These are phyloP conservation scores for Kodamaea laetipori DNA, from an alignment of 805 yeast species.

Conservation along the genomic window DNA sequence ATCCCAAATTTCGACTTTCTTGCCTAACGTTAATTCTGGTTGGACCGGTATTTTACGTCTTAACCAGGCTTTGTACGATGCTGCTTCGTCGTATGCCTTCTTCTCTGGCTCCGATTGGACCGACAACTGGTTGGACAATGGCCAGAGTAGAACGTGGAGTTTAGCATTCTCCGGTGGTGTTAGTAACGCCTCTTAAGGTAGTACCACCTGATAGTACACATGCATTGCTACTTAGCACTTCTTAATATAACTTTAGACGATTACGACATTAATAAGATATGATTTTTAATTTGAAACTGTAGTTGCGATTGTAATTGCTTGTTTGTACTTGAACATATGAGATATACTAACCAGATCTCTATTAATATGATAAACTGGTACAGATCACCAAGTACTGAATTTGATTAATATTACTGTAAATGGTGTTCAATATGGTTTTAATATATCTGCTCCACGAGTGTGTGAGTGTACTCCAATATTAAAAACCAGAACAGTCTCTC, in stretches of 20 bases:
- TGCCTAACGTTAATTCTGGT: constrained; percentile 48
- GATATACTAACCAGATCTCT: too few relatives aligned
- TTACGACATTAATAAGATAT: not conserved
- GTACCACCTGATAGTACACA: too few relatives aligned
- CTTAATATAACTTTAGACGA: not conserved
- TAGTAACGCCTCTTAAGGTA: constrained; percentile 20
- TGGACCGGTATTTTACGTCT: constrained; percentile 63
- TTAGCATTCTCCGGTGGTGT: constrained; percentile 60
- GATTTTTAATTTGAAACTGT: not conserved
- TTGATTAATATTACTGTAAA: too few relatives aligned
- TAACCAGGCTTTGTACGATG: constrained; percentile 49
- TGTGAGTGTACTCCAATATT: too few relatives aligned
- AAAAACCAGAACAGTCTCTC: too few relatives aligned
- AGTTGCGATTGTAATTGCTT: too few relatives aligned
- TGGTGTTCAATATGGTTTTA: too few relatives aligned
- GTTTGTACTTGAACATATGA: too few relatives aligned
- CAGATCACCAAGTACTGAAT: too few relatives aligned
- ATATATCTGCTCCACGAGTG: too few relatives aligned
- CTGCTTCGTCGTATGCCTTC: constrained; percentile 42
- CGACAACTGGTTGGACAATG: constrained; percentile 53
- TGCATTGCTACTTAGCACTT: not conserved
- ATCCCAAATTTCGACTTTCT: constrained; percentile 29
- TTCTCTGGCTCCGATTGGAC: constrained; percentile 36
- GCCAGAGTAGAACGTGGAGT: constrained; percentile 65
- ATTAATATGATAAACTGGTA: too few relatives aligned